Evolutionary conservation across 2,329 filamentous ascomycete species (phyloP), one percentile per base, ranked within the genome.

Genomic region (Aspergillus oerlinghausenensis): DNA sequence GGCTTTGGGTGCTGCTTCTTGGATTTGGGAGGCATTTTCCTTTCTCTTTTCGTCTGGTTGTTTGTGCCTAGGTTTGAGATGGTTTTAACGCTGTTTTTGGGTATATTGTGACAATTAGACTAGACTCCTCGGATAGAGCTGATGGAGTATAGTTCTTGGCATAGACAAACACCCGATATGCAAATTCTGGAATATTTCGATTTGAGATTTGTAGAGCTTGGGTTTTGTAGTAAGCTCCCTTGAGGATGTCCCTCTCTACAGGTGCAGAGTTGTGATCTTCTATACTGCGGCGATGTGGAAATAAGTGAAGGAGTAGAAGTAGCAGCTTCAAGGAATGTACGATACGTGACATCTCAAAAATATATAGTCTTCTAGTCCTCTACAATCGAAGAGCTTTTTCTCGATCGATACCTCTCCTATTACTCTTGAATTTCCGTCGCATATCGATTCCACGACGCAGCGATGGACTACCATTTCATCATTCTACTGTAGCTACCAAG

Each of bases 11-110:
- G 61, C 65, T 23, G 21, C 11, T 55, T 53, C 54, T 63, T 66
- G 53, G 60, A 56, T 56, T 65, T 69, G 21, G 56, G 58, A 19
- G 65, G 60, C 65, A 68, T 69, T 23, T 45, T 47, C 50, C 9
- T 47, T 25, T 42, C 28, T 3, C 42, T 19, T 55, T 43, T 56
- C 42, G n/a, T 19, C n/a, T 40, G 28, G 25, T 32, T 42, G 23
- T 52, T 52, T 28, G 35, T 23, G 11, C 10, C 28, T 19, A 49
- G n/a, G 43, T n/a, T 52, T 58, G 21, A 10, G 29, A 38, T 57
- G 49, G 53, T 52, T 56, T 29, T 42, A 43, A 53, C 56, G 50
- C 51, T 38, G 32, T 17, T 38, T 14, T 38, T 3, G 32, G 14
- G 51, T 40, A 21, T 59, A 45, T 60, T 55, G 61, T 38, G 32